Base-by-base conservation (phyloP, 202 grass and related monocot species). In the Panicum virgatum region DNA sequence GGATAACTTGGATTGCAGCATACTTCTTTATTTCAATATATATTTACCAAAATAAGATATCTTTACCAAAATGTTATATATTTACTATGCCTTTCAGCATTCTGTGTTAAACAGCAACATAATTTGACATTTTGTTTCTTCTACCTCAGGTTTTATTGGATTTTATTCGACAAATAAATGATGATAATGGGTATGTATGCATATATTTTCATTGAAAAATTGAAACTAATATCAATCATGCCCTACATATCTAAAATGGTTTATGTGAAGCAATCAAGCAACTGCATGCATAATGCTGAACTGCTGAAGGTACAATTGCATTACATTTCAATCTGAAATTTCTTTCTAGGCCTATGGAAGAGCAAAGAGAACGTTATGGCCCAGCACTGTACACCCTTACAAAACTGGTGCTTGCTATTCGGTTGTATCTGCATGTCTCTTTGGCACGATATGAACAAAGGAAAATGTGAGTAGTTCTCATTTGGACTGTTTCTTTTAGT, bases 81-180 rank as follows among this genome's bases (percentile, higher is more conserved):
- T 7, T 53, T 30, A 77, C 62, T 57, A 60, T 53, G 47, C 30
- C 8, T 69, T 59, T 83, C 34, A 57, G 37, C n/a, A 80, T 72
- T 69, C 29, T 82, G 62, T 43, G 34, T 42, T 67, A 64, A 79
- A 58, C 13, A 72, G 18, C 64, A 30, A 14, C 64, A 79, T 89
- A 50, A 29, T 61, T 26, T 87, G 43, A 87, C 72, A 62, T 73
- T 32, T 2, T 58, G 15, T 80, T 83, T 68, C 56, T 62, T 83
- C 75, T 76, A 52, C 79, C 78, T 58, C 78, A 89, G 96, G 96
- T 99, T 88, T 83, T 99, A 76, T 88, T 99, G 73, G 96, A 99
- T 88, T 99, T 99, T 68, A 86, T 96, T 78, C 82, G 86, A 32
- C 92, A 99, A 81, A 96, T 99, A 86, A 99, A 99, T 83, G 92